Conservation (phyloP, 306 rosid species). For the Inga oerstediana region DNA sequence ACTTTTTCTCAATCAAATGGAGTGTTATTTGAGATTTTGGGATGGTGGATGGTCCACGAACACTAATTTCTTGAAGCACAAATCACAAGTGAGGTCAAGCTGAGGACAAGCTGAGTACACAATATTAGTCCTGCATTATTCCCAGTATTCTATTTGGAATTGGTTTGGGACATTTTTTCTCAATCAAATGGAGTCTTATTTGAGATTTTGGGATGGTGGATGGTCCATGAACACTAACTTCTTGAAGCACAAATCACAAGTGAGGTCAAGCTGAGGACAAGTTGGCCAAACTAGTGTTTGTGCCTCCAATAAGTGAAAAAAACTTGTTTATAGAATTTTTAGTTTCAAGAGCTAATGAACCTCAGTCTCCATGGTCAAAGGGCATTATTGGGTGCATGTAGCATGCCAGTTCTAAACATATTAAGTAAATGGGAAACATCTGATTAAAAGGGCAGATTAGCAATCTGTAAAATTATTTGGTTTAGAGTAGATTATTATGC, state of each 20-base stretch:
- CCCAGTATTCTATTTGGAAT: neutral
- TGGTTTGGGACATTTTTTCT: conserved; percentile 12
- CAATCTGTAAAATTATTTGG: neutral
- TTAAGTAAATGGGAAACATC: neutral
- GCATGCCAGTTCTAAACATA: neutral
- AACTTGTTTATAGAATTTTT: neutral
- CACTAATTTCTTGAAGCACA: too few relatives aligned
- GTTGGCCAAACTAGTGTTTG: neutral
- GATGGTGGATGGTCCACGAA: too few relatives aligned
- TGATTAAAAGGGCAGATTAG: neutral
- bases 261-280: neutral
- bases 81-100: neutral
- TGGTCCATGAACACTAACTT: neutral
- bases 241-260: neutral
- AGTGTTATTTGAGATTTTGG: too few relatives aligned
- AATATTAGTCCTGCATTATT: too few relatives aligned
- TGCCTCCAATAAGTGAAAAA: neutral
- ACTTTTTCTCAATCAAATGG: too few relatives aligned
- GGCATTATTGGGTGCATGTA: neutral
- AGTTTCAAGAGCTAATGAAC: neutral
- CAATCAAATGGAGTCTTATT: neutral
- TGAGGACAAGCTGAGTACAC: neutral
- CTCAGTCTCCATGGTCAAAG: neutral
- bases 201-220: neutral
- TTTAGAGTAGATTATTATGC: neutral